Evolutionary conservation across 139 green algal genomes (phyloP), one percentile per base, ranked within the genome.

Genomic region (Axilococcus clingmanii): DNA sequence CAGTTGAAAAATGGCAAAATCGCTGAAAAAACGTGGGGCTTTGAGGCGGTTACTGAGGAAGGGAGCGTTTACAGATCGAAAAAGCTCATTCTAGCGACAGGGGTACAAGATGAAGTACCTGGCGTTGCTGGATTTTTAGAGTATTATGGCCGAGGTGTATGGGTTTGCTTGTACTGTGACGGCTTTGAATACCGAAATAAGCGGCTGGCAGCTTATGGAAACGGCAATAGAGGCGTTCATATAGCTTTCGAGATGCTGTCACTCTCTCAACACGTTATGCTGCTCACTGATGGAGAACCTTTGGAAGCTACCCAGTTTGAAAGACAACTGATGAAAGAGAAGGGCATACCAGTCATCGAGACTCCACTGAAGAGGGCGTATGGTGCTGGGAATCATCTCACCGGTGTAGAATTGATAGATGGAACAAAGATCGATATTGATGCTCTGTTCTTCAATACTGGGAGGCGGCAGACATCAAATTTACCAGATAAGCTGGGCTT

Each of bases 121-220:
- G 30, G 53, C 5, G 29, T 63, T 2, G 17, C 24, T 17, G 4
- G 22, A 5, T 29, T 19, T 30, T 20, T 4, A 17, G 29, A 38
- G 43, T 40, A 19, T 40, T 63, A 41, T 40, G 55, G 55, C 8
- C 38, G 40, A 40, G 55, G 55, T 30, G 24, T 63, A 15, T 63
- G 55, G 55, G 55, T 63, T 29, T 63, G 55, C 55, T 30, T 63
- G 12, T 63, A 63, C 43, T 63, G 55, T 40, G 55, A 63, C 30
- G 56, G 32, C 0, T 65, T 30, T 24, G 56, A 55, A 37, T 55
- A 55, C 34, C 33, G 6, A 16, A 23, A 11, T 17, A 23, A 36
- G 23, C 7, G 40, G 7, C 34, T 59, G 32, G 56, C 38, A 14
- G 56, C 55, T 0, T 63, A 63, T 15, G 55, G 55, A 48, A 63